These are phyloP conservation scores for Aristolochia contorta DNA, from an alignment of 164 flowering plant species.

Conservation along the genomic window DNA sequence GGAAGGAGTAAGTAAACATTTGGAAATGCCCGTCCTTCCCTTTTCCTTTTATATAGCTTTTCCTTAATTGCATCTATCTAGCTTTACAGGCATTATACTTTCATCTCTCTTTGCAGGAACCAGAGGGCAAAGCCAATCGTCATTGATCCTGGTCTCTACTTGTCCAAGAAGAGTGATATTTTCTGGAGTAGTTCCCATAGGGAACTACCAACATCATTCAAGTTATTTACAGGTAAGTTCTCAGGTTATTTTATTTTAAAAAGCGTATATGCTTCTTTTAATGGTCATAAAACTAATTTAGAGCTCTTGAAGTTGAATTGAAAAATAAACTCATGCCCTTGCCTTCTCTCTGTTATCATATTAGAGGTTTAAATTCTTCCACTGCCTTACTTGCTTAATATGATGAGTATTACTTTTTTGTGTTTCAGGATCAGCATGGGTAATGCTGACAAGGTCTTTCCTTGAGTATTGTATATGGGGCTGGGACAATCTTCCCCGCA, in stretches of 20 bases:
- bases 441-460: constrained; percentile 65
- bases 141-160: constrained; percentile 88
- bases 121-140: constrained; percentile 85
- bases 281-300: no score
- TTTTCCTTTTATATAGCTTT: background rate
- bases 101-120: constrained; percentile 34
- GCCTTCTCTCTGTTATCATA: background rate
- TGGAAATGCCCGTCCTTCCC: background rate
- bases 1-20: constrained; percentile 74
- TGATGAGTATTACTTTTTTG: background rate
- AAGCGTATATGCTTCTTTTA: background rate
- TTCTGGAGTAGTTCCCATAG: constrained; percentile 60
- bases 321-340: background rate
- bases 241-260: background rate
- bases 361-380: background rate
- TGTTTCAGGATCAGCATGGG: constrained; percentile 90
- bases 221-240: constrained; percentile 72
- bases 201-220: constrained; percentile 76
- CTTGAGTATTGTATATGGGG: constrained; percentile 93
- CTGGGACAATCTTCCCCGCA: constrained; percentile 90
- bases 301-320: background rate
- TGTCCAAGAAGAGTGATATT: constrained; percentile 74
- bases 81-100: constrained; percentile 35
- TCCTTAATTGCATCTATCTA: background rate
- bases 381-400: background rate